Evolutionary conservation across 331 rosid species (phyloP).

Genomic region (Cydonia oblonga): DNA sequence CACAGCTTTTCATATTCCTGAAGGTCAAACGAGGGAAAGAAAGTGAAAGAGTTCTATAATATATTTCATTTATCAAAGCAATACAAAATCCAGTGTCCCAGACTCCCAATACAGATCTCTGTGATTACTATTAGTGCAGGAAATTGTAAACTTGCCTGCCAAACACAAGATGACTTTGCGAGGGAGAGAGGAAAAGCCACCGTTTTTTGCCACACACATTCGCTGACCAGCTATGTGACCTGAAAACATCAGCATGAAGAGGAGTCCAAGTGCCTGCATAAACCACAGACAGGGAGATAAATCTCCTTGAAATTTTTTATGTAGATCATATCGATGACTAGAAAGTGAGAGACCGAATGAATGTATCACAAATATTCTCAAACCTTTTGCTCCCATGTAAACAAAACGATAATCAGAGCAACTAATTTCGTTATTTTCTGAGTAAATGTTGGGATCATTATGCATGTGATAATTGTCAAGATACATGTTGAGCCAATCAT

Average conservation of each 20-base stretch:
- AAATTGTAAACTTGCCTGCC: slow-evolving; percentile 52
- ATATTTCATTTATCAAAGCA: background rate
- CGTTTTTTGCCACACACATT: slow-evolving; percentile 83
- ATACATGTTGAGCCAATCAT: slow-evolving; percentile 91
- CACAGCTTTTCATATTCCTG: slow-evolving; percentile 65
- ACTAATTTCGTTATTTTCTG: slow-evolving; percentile 47
- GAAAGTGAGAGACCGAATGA: background rate
- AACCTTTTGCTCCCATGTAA: slow-evolving; percentile 87
- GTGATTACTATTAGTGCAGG: background rate
- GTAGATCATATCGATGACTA: background rate
- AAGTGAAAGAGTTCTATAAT: background rate
- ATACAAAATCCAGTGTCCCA: no score
- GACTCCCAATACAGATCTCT: background rate
- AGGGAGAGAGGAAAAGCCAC: slow-evolving; percentile 81
- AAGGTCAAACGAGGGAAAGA: background rate
- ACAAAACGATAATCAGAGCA: slow-evolving; percentile 94
- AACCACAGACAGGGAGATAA: background rate
- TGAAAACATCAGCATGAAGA: slow-evolving; percentile 91
- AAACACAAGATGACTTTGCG: slow-evolving; percentile 63
- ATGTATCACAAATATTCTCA: background rate
- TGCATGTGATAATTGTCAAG: slow-evolving; percentile 72
- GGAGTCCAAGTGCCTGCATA: slow-evolving; percentile 91
- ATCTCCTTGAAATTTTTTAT: slow-evolving; percentile 6
- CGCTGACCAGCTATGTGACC: slow-evolving; percentile 93
- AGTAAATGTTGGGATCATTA: slow-evolving; percentile 39